Conservation (phyloP, 306 rosid species). For the Cicer cuneatum region DNA sequence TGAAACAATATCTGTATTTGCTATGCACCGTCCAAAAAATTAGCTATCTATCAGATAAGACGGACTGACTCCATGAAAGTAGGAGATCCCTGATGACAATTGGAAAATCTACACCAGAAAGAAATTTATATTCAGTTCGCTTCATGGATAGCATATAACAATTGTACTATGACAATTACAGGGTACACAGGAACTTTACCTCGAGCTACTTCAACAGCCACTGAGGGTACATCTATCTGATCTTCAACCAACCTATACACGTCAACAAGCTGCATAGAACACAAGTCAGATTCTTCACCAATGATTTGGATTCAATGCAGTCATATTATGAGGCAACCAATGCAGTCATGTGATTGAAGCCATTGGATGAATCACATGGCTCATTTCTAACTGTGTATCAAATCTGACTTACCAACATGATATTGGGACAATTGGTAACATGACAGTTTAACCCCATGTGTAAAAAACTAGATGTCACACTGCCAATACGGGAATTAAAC, state of each 20-base stretch:
- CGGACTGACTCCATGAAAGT: slow-evolving; percentile 84
- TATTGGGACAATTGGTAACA: neutral
- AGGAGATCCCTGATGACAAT: slow-evolving; percentile 74
- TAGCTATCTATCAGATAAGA: slow-evolving; percentile 73
- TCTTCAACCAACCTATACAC: slow-evolving; percentile 90
- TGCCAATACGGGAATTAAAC: neutral
- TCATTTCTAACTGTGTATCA: neutral
- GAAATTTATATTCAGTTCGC: slow-evolving; percentile 27
- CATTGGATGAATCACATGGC: neutral
- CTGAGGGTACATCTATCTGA: slow-evolving; percentile 80
- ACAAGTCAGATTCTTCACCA: slow-evolving; percentile 42
- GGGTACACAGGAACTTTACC: slow-evolving; percentile 53
- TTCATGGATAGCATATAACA: slow-evolving; percentile 24
- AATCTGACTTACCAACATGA: neutral
- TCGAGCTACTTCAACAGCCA: slow-evolving; percentile 88
- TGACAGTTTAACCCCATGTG: neutral
- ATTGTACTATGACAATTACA: slow-evolving; percentile 27
- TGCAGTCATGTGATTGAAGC: neutral
- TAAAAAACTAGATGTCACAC: neutral
- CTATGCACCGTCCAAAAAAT: slow-evolving; percentile 47
- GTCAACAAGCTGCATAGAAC: slow-evolving; percentile 78
- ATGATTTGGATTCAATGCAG: neutral
- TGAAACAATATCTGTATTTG: slow-evolving; percentile 38
- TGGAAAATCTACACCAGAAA: slow-evolving; percentile 71
- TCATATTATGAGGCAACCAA: neutral